phyloP scores from a whole-genome alignment of 176 grass and related monocot genomes.

The Themeda triandra region DNA sequence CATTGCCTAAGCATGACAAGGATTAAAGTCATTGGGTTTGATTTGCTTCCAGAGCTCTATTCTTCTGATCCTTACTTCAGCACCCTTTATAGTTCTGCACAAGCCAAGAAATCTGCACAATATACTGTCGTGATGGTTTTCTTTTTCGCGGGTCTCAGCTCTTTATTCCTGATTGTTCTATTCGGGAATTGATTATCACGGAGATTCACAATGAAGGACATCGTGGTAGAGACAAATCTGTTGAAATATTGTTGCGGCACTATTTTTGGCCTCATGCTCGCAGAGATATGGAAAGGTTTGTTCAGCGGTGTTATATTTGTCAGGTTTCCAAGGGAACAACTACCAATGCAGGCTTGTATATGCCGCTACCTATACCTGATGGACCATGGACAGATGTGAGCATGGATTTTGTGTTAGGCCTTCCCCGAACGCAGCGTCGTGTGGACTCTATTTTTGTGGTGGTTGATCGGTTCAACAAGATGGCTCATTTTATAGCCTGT shows the following conservation, averaged over 20 bases:
- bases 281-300: neutral
- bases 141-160: neutral
- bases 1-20: no score
- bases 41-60: neutral
- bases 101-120: neutral
- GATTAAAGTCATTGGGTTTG: no score
- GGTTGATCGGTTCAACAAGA: neutral
- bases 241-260: neutral
- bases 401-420: neutral
- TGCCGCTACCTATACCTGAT: neutral
- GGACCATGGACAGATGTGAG: neutral
- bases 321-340: neutral
- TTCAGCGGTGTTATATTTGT: neutral
- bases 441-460: neutral
- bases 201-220: neutral
- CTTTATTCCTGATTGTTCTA: neutral
- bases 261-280: neutral
- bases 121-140: neutral
- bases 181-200: neutral
- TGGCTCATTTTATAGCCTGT: slow-evolving; percentile 3
- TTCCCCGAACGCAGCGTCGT: neutral
- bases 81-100: neutral
- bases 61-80: neutral
- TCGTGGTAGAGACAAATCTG: neutral
- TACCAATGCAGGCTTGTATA: neutral